Evolutionary conservation across 306 rosid genomes (phyloP), one percentile per base, ranked within the genome.

Genomic region (Vigna angularis): DNA sequence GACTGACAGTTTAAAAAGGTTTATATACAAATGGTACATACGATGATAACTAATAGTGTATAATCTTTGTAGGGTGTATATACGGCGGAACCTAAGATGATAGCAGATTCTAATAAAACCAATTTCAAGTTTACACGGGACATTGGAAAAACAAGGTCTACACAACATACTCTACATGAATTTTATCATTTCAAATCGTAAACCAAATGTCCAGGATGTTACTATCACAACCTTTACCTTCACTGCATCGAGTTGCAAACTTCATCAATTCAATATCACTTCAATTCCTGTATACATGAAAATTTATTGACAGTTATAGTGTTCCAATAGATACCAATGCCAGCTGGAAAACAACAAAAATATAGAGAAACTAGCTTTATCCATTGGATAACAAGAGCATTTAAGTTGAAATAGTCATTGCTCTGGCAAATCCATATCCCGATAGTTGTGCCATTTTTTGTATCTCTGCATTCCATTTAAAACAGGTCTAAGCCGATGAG

Each of bases 401-500:
- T 89, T 81, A 80, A 74, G 83, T 47, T 70, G 72, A 76, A 76
- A 61, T 47, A 72, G 49, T 61, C 80, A 74, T 70, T 57, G 77
- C 85, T 58, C 78, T 24, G 57, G 84, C 56, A 73, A 65, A 76
- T 77, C 82, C 62, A 75, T 77, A 59, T 94, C 97, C 67, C 98
- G 88, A 66, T 95, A 95, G 8, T 74, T 62, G 69, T 95, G 96
- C 98, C 98, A 92, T 76, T 91, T 95, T 67, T 80, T 56, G 88
- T 91, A 95, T 77, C 98, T 89, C 69, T 79, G 90, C 36, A 70
- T 81, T 36, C 87, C 92, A 12, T 84, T 73, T 69, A 95, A 84
- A 77, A 90, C 83, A 53, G 98, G 97, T 82, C 98, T 77, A 77
- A 87, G 93, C 82, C 98, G 89, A 76, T 92, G 87, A 22, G 98